Conservation (phyloP, 768 basidiomycete species). For the Pleurotus platypus region DNA sequence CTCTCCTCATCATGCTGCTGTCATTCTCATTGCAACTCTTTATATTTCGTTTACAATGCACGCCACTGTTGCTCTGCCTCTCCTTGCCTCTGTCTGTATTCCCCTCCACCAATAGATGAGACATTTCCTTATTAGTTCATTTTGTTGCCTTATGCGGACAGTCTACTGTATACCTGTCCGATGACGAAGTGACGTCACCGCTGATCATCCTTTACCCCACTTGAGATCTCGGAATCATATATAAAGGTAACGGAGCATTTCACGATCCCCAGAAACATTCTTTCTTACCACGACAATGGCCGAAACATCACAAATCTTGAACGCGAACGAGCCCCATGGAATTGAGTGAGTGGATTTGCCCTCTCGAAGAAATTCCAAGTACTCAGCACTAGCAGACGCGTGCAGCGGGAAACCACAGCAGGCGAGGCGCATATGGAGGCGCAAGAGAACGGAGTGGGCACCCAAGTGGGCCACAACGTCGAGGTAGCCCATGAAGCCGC, state of each 20-base stretch:
- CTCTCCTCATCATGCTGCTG: neutral
- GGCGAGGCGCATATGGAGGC: slow-evolving; percentile 48
- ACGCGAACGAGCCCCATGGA: slow-evolving; percentile 21
- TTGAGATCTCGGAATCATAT: no score
- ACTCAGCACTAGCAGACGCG: slow-evolving; percentile 17
- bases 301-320: slow-evolving; percentile 1
- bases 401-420: slow-evolving; percentile 50
- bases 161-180: neutral
- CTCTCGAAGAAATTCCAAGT: neutral
- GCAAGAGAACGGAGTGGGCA: slow-evolving; percentile 34
- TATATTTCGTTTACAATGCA: neutral
- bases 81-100: neutral
- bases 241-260: no score
- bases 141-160: neutral
- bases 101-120: neutral
- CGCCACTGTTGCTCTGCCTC: neutral
- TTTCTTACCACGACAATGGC: slow-evolving; percentile 21
- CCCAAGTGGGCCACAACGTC: slow-evolving; percentile 45
- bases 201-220: no score
- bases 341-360: slow-evolving; percentile 25
- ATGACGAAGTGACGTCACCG: neutral
- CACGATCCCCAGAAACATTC: neutral
- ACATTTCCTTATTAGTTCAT: neutral
- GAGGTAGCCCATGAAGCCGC: slow-evolving; percentile 42
- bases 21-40: slow-evolving; percentile 2